Evolutionary conservation across 768 basidiomycete genomes (phyloP), one percentile per base, ranked within the genome.

Genomic region (Thelephora ganbajun): DNA sequence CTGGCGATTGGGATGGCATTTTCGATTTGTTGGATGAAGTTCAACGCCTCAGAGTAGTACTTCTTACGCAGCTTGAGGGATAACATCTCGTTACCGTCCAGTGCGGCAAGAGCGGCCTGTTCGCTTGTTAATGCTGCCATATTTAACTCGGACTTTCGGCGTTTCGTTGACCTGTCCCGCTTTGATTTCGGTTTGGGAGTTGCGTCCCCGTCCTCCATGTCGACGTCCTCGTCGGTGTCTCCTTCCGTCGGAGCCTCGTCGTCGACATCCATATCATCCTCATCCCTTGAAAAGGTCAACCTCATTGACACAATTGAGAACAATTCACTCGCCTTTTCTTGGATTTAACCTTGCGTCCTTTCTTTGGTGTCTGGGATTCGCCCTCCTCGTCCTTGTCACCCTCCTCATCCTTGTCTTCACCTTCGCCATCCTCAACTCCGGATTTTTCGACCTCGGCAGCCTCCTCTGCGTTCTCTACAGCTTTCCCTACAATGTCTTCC

Each of bases 21-120:
- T 57, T 83, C 80, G 35, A 85, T 63, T 51, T 72, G 68, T 37
- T 70, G 70, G 56, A 97, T 93, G 61, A 98, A 98, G 48, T 63
- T 69, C 35, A 97, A 67, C 2, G 82, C 90, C 58, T 97, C 94
- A 3, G 75, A 69, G 57, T 84, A 90, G 64, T 91, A 96, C 56
- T 84, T 83, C 63, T 86, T 93, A 51, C 74, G 77, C 23, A 96
- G 66, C 16, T 79, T 73, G 6, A 89, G 70, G 45, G 76, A 71
- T 4, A 76, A 69, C 35, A 84, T 62, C 50, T 88, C 71, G 52
- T 81, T 73, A 35, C 73, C 72, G 52, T 89, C 74, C 33, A 85
- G 67, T 3, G 77, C 73, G 5, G 80, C 80, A 26, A 90, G 68
- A 0, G 79, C 80, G 9, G 72, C 77, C 58, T 87, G 80, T 54